phyloP scores from a whole-genome alignment of 768 basidiomycete species.

The Kwoniella sp. region DNA sequence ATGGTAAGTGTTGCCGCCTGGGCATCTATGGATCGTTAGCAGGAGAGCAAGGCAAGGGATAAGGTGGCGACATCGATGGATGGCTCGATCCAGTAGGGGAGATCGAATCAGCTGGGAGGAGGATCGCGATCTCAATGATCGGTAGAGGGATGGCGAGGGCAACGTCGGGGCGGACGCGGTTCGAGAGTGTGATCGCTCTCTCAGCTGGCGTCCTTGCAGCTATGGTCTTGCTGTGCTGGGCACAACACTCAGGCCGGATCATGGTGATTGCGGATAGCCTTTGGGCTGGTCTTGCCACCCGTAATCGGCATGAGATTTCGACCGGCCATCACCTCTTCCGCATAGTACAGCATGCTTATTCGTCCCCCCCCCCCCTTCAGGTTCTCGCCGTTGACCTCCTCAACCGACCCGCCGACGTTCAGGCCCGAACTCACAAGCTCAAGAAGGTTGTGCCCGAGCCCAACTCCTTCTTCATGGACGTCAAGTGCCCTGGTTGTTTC shows the following conservation, averaged over 20 bases:
- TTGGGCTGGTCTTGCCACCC: too few relatives aligned
- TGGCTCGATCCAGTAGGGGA: not conserved
- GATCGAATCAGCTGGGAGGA: not conserved
- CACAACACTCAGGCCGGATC: too few relatives aligned
- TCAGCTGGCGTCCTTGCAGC: too few relatives aligned
- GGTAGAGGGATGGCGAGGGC: too few relatives aligned
- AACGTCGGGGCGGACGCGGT: too few relatives aligned
- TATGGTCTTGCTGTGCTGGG: too few relatives aligned
- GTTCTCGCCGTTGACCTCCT: constrained; percentile 96
- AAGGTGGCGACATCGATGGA: not conserved
- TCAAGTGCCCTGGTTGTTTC: constrained; percentile 79
- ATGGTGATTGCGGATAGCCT: too few relatives aligned
- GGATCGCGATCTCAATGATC: not conserved
- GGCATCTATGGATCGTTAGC: not conserved
- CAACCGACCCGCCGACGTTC: constrained; percentile 82
- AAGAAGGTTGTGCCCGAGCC: constrained; percentile 98
- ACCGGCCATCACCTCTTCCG: too few relatives aligned
- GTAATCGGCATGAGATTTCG: too few relatives aligned
- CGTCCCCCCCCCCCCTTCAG: constrained; percentile 52
- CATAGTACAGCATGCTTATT: too few relatives aligned
- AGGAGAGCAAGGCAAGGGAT: not conserved
- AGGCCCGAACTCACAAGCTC: constrained; percentile 92
- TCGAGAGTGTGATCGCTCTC: too few relatives aligned
- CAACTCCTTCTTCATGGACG: constrained; percentile 99
- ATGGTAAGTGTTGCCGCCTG: constrained; percentile 9